Conservation (phyloP, 768 basidiomycete species). For the Stropharia rugosoannulata region DNA sequence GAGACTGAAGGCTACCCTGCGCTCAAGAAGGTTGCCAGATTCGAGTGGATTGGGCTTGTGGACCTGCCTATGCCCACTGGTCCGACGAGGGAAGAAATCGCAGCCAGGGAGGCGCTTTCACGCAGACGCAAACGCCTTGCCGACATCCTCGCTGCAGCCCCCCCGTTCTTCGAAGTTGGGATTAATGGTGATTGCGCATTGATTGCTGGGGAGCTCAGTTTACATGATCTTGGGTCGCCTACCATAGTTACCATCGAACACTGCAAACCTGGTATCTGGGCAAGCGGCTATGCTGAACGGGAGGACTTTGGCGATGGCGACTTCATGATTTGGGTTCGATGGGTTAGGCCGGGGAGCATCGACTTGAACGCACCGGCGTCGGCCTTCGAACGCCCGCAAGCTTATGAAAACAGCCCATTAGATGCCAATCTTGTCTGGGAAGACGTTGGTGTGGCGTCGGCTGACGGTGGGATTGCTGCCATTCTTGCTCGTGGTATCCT, state of each 20-base stretch:
- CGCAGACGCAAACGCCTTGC: slow-evolving; percentile 4
- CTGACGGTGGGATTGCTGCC: background rate
- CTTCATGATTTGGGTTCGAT: background rate
- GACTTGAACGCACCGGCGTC: background rate
- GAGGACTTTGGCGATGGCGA: background rate
- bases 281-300: background rate
- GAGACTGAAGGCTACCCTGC: background rate
- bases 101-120: background rate
- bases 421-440: background rate
- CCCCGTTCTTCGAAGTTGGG: background rate
- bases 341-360: background rate
- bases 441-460: background rate
- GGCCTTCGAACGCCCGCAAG: background rate
- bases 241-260: background rate
- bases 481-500: slow-evolving; percentile 1
- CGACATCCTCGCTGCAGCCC: slow-evolving; percentile 1
- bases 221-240: background rate
- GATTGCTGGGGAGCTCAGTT: background rate
- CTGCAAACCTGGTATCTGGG: slow-evolving; percentile 4
- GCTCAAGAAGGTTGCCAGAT: background rate
- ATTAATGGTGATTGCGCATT: background rate
- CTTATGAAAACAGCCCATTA: background rate
- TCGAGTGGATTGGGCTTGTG: slow-evolving; percentile 3
- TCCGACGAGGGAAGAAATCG: background rate
- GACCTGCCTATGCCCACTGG: background rate